Evolutionary conservation across 1,139 yeast genomes (phyloP), one percentile per base, ranked within the genome.

Genomic region (Protomyces macrosporus): DNA sequence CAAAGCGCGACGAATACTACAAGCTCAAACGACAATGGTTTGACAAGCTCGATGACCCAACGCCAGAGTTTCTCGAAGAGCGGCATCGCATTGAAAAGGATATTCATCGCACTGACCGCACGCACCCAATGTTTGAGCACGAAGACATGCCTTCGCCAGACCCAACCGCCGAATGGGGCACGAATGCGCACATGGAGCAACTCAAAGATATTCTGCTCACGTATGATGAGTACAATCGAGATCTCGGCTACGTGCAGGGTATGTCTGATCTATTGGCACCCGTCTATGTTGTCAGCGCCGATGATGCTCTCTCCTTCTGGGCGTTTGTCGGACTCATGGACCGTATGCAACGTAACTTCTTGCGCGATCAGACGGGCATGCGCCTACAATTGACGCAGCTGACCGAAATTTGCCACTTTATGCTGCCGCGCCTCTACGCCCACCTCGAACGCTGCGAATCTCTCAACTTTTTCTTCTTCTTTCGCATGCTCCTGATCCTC

Each of bases 211-310:
- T 95, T 68, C 79, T 93, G 53, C 80, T 90, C 65, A 89, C 97
- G 0, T 93, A 87, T 72, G 91, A 93, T 73, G 91, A 88, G 74
- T 82, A 85, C 74, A 93, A 93, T 74, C 79, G 78, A 57, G 87
- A 90, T 69, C 76, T 95, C 70, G 98, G 98, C 0, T 93, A 93
- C 72, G 97, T 93, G 32, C 99, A 93, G 76, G 99, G 99, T 1
- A 93, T 93, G 99, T 86, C 95, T 6, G 99, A 93, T 74, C 77
- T 93, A 63, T 78, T 95, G 50, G 87, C 97, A 0, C 98, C 98
- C 0, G 75, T 93, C 4, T 95, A 90, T 72, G 88, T 85, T 53
- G 81, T 84, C 6, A 76, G 89, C 53, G 84, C 85, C 71, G 96
- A 91, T 73, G 97, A 91, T 70, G 79, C 86, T 0, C 72, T 90